These are phyloP conservation scores for Epicoccum nigrum DNA, from an alignment of 2,329 filamentous ascomycete species.

Conservation along the genomic window DNA sequence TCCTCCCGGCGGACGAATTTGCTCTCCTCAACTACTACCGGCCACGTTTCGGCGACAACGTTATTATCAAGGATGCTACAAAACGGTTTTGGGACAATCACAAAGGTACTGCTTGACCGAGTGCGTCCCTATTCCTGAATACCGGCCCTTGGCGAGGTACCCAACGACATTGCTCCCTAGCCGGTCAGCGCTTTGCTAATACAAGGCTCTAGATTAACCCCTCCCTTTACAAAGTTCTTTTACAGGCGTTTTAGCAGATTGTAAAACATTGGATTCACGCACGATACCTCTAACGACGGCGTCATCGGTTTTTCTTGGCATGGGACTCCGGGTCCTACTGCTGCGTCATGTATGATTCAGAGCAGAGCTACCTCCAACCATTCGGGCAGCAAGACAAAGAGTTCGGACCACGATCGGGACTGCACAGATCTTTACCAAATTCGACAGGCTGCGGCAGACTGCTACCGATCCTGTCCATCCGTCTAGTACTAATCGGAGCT, in stretches of 20 bases:
- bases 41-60: slow-evolving; percentile 63
- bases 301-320: slow-evolving; percentile 32
- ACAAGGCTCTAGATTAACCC: slow-evolving; percentile 7
- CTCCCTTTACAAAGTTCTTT: slow-evolving; percentile 14
- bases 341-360: slow-evolving; percentile 26
- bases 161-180: slow-evolving; percentile 1
- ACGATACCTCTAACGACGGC: slow-evolving; percentile 40
- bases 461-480: slow-evolving; percentile 30
- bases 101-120: slow-evolving; percentile 31
- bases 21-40: slow-evolving; percentile 87
- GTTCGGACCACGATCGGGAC: slow-evolving; percentile 12
- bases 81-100: slow-evolving; percentile 63
- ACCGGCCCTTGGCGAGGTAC: slow-evolving; percentile 14
- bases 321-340: slow-evolving; percentile 18
- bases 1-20: slow-evolving; percentile 79
- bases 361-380: slow-evolving; percentile 22
- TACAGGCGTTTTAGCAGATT: slow-evolving; percentile 22
- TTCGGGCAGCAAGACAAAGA: slow-evolving; percentile 23
- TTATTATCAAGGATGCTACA: slow-evolving; percentile 59
- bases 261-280: slow-evolving; percentile 18
- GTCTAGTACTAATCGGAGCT: slow-evolving; percentile 46
- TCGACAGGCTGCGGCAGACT: slow-evolving; percentile 19
- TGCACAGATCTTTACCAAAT: slow-evolving; percentile 19
- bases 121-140: slow-evolving; percentile 10
- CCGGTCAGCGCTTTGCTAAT: slow-evolving; percentile 1